phyloP scores from a whole-genome alignment of 768 basidiomycete species.

The Boletus rufocinnamomeus region DNA sequence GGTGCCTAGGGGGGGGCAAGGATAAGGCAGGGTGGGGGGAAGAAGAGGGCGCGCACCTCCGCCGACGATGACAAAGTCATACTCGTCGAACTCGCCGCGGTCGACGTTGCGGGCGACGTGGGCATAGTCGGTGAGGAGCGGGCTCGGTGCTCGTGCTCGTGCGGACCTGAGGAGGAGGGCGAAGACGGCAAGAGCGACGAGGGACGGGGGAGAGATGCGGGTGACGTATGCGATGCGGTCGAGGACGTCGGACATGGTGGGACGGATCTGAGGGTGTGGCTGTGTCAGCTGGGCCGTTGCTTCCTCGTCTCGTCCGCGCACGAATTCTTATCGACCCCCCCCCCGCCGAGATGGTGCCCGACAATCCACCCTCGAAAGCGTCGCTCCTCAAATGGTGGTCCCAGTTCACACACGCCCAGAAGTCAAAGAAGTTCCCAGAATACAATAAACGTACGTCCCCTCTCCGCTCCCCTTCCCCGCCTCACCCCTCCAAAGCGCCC shows the following conservation, averaged over 20 bases:
- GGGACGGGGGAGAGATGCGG: not conserved
- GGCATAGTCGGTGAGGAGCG: not conserved
- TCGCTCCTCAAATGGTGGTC: constrained; percentile 83
- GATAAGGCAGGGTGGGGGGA: not conserved
- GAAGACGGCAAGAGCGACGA: not conserved
- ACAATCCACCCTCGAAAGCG: constrained; percentile 46
- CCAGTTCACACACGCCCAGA: constrained; percentile 68
- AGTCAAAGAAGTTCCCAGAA: constrained; percentile 57
- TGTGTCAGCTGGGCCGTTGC: not conserved
- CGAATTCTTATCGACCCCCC: too few species aligned
- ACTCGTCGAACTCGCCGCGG: constrained; percentile 31
- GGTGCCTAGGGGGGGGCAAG: constrained; percentile 34
- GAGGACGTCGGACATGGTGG: not conserved
- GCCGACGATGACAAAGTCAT: constrained; percentile 55
- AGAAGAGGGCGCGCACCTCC: constrained; percentile 41
- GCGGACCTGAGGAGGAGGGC: not conserved
- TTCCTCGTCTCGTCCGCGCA: too few species aligned
- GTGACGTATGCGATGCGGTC: not conserved
- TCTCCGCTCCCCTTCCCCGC: not conserved
- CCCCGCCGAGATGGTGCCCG: constrained; percentile 30
- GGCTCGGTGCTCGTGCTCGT: not conserved
- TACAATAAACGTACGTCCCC: constrained; percentile 41
- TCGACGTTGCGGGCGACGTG: constrained; percentile 9
- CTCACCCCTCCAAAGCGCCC: constrained; percentile 21
- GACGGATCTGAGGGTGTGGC: constrained; percentile 13